phyloP scores from a whole-genome alignment of 2,329 filamentous ascomycete species.

The Hypoxylon sp. region DNA sequence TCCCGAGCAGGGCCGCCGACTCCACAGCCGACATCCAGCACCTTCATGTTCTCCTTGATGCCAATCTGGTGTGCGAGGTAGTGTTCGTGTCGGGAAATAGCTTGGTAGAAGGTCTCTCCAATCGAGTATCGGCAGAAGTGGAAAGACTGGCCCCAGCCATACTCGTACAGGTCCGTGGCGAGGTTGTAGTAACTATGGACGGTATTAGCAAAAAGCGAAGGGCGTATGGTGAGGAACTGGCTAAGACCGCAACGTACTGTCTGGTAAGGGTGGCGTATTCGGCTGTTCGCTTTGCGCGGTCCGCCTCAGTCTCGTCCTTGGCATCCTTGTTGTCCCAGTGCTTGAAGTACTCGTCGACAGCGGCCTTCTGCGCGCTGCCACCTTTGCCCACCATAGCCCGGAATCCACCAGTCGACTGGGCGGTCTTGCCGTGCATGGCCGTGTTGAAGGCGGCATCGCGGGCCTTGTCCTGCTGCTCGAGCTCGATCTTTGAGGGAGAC shows the following conservation, averaged over 20 bases:
- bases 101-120: conserved; percentile 87
- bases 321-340: conserved; percentile 89
- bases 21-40: conserved; percentile 96
- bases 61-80: conserved; percentile 92
- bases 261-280: conserved; percentile 30
- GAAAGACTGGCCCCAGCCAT: conserved; percentile 95
- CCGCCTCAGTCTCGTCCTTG: conserved; percentile 81
- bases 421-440: conserved; percentile 79
- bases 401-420: conserved; percentile 75
- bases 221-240: not conserved
- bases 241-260: conserved; percentile 17
- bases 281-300: conserved; percentile 71
- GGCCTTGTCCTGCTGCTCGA: conserved; percentile 83
- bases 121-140: conserved; percentile 95
- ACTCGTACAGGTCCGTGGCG: conserved; percentile 95
- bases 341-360: conserved; percentile 93
- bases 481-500: conserved; percentile 54
- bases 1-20: conserved; percentile 94
- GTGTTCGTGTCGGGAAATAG: conserved; percentile 96
- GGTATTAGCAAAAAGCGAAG: conserved; percentile 3
- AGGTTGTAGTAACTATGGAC: conserved; percentile 86
- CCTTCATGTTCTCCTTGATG: conserved; percentile 84
- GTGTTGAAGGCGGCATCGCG: conserved; percentile 93
- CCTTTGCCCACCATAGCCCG: conserved; percentile 88
- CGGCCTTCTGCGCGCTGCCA: conserved; percentile 74